Conservation (phyloP, 768 basidiomycete genomes). For the Pulveroboletus sp. region DNA sequence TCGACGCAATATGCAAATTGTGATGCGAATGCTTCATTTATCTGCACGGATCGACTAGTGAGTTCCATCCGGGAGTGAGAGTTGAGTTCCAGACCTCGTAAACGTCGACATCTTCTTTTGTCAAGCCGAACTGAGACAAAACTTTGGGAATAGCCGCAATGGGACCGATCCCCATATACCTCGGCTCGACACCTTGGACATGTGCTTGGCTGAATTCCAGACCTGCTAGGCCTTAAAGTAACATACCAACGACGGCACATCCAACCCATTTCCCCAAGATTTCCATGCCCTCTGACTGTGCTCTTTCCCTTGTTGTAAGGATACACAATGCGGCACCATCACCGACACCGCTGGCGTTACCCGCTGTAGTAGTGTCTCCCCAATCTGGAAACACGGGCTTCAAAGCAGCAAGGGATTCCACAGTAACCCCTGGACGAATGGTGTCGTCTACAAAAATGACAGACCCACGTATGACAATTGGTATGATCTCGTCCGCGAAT, state of each 20-base stretch:
- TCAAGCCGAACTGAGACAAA: constrained; percentile 56
- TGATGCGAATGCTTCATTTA: constrained; percentile 90
- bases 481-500: constrained; percentile 88
- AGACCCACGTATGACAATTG: constrained; percentile 70
- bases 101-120: constrained; percentile 71
- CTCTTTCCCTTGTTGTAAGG: constrained; percentile 75
- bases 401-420: constrained; percentile 70
- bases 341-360: constrained; percentile 86
- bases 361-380: constrained; percentile 75
- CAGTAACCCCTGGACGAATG: constrained; percentile 79
- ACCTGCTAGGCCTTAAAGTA: background rate
- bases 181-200: constrained; percentile 64
- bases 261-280: constrained; percentile 84
- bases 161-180: constrained; percentile 77
- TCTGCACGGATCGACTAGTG: constrained; percentile 38
- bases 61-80: background rate
- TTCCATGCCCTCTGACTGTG: constrained; percentile 72
- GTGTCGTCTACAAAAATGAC: constrained; percentile 79
- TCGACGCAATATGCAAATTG: constrained; percentile 94
- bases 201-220: constrained; percentile 4
- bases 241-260: constrained; percentile 70
- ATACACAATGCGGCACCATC: constrained; percentile 90
- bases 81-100: constrained; percentile 54
- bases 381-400: constrained; percentile 88
- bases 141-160: constrained; percentile 70